A percentile compares a stretch with the other conserved stretches of the same genome.
Conservation (phyloP, 352 stramenopile genomes). For the Phytopythium sindhum region DNA sequence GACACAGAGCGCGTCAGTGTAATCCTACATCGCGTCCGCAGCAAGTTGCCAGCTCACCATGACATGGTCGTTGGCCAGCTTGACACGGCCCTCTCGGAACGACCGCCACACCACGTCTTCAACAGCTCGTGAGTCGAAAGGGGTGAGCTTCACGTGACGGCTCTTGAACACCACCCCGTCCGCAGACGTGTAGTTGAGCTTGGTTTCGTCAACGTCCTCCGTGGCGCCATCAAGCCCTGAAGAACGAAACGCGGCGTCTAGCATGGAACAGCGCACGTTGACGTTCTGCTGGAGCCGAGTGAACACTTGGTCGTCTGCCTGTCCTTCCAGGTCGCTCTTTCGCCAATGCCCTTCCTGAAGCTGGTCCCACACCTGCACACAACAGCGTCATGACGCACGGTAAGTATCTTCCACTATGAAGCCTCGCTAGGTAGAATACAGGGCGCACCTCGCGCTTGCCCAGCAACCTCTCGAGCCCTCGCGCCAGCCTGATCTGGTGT, state of each 20-base stretch:
- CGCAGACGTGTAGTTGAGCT: not conserved
- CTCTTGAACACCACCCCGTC: not conserved
- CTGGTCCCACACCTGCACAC: not conserved
- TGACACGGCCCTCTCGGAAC: not conserved
- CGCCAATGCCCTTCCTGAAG: not conserved
- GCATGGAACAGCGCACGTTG: not conserved
- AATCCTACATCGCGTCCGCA: too few species aligned
- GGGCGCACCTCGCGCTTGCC: not conserved
- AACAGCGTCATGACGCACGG: not conserved
- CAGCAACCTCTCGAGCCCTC: slow-evolving; percentile 3
- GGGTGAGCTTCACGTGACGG: not conserved
- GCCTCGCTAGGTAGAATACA: not conserved
- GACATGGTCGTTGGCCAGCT: not conserved
- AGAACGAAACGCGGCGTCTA: not conserved
- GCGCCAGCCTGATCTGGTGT: slow-evolving; percentile 2
- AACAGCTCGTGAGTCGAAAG: not conserved
- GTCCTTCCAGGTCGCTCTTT: not conserved
- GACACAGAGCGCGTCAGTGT: not conserved
- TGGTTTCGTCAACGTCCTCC: not conserved
- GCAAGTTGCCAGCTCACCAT: not conserved
- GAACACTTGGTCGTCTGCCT: not conserved
- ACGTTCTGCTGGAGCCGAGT: not conserved
- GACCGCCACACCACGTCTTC: not conserved
- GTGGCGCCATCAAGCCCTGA: not conserved
- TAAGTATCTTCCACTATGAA: not conserved